Evolutionary conservation across 2,329 filamentous ascomycete genomes (phyloP).

Genomic region (Waltergamsia citrina): DNA sequence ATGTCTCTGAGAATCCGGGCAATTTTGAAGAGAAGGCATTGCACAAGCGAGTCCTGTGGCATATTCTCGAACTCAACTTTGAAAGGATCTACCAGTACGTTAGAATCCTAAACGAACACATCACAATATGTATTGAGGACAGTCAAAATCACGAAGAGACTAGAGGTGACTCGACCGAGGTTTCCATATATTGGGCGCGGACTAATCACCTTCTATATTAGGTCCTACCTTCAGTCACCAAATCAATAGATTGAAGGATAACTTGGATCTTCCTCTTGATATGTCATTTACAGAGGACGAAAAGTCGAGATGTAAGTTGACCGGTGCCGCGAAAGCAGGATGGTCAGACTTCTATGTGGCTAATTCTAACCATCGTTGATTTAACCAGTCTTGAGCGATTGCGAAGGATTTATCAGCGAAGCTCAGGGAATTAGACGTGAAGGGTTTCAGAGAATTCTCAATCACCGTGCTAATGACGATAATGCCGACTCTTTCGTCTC

Average conservation of each 20-base stretch:
- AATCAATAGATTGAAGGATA: no score
- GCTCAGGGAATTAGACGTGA: slow-evolving; percentile 1
- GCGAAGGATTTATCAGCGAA: slow-evolving; percentile 9
- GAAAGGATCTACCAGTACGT: slow-evolving; percentile 4
- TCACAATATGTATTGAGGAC: slow-evolving; percentile 3
- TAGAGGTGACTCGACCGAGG: not conserved
- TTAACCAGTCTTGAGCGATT: slow-evolving; percentile 8
- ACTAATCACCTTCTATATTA: no score
- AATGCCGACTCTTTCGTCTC: slow-evolving; percentile 3
- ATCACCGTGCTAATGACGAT: slow-evolving; percentile 3
- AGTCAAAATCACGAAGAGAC: not conserved
- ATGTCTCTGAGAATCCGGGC: slow-evolving; percentile 5
- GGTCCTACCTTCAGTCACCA: no score
- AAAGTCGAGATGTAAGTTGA: no score
- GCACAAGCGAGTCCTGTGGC: slow-evolving; percentile 7
- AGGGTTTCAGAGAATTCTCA: slow-evolving; percentile 2
- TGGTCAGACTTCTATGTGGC: not conserved
- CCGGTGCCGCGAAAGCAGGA: slow-evolving; percentile 1
- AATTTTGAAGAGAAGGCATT: slow-evolving; percentile 1
- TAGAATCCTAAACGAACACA: not conserved
- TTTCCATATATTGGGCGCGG: no score
- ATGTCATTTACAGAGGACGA: no score
- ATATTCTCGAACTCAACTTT: slow-evolving; percentile 5
- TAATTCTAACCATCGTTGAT: slow-evolving; percentile 1
- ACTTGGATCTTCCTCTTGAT: no score